Base-by-base conservation (phyloP, 1,284 basidiomycete genomes). In the Puccinia coronata region DNA sequence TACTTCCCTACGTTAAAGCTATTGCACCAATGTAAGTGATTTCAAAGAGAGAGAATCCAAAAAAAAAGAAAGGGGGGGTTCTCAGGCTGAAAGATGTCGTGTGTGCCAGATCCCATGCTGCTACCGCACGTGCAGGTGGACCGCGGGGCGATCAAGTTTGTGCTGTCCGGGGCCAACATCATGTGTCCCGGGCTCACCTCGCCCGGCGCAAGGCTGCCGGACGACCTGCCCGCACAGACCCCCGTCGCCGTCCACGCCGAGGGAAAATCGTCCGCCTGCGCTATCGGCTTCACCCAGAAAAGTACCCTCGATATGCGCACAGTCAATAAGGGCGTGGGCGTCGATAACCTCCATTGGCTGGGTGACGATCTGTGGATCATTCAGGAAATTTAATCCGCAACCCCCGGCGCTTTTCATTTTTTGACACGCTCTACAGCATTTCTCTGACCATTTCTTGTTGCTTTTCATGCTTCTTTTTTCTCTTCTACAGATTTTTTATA, bases 111-210 rank as follows among this genome's bases (percentile, higher is more conserved):
- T 88, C 96, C 96, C 1, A 91, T 89, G 84, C 89, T 99, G 83
- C 90, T 99, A 57, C 95, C 96, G 9, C 91, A 90, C 84, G 94
- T 98, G 59, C 91, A 92, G 84, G 90, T 99, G 73, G 97, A 99
- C 88, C 91, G 96, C 75, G 97, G 97, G 76, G 97, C 97, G 61
- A 99, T 99, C 88, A 94, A 96, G 73, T 99, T 98, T 87, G 90
- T 99, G 34, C 91, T 99, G 63, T 92, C 92, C 11, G 87, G 89
- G n/a, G 87, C 87, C 20, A 88, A 87, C 82, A 85, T 88, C 83
- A 88, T 88, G 87, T 86, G 87, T 84, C 97, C 96, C 3, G 97
- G 97, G 14, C 88, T 99, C 80, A 95, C 95, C 31, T 98, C 96
- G 39, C 89, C 91, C 57, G 97, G 96, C 20, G 97, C 96, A 20